Conservation (phyloP, 2,329 filamentous ascomycete genomes). For the Penicillium sp. region DNA sequence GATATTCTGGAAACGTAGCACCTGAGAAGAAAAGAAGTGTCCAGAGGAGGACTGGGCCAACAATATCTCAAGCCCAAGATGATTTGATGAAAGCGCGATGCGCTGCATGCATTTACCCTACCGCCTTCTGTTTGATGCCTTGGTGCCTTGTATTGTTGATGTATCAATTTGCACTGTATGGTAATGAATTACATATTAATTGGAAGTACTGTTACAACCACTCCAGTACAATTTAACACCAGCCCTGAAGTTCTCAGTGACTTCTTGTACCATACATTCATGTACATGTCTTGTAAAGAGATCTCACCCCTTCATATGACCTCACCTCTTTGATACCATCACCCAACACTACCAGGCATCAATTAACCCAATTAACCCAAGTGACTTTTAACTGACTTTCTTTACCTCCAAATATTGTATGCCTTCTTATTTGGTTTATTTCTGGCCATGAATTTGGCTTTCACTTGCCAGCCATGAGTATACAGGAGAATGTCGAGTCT, state of each 20-base stretch:
- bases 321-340: conserved; percentile 12
- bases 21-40: background rate
- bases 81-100: conserved; percentile 20
- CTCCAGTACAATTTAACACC: background rate
- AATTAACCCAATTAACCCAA: background rate
- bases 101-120: conserved; percentile 14
- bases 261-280: background rate
- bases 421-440: background rate
- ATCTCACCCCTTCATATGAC: conserved; percentile 9
- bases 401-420: background rate
- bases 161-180: background rate
- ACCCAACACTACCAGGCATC: background rate
- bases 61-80: conserved; percentile 9
- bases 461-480: background rate
- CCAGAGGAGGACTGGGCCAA: conserved; percentile 1
- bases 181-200: background rate
- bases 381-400: background rate
- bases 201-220: background rate
- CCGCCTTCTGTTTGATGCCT: conserved; percentile 4
- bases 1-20: background rate
- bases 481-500: conserved; percentile 25
- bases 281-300: background rate
- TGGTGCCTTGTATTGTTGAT: conserved; percentile 18
- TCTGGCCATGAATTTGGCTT: background rate
- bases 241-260: background rate